Evolutionary conservation across 345 rosid genomes (phyloP), one percentile per base, ranked within the genome.

Genomic region (Raphanus raphanistrum): DNA sequence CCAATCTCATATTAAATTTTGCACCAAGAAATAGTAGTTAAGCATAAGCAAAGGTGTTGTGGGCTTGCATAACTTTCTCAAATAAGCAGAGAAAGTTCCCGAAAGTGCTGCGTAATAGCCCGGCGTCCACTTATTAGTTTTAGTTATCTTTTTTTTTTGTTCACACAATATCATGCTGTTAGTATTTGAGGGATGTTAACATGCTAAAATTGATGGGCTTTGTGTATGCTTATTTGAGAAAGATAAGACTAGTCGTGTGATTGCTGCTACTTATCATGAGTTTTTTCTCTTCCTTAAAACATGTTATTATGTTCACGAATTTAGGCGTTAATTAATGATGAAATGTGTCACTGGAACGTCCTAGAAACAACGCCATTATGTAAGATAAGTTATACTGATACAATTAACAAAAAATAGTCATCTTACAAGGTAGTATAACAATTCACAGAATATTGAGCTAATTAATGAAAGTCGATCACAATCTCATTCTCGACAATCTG

Each of bases 1-100:
- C 96, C 97, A 13, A 48, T 89, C 8, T 33, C 36, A 1, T 33
- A 33, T 6, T 33, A 5, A 5, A 33, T 33, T 33, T 33, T 33
- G 21, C 5, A 6, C 36, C 36, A 33, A 33, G 5, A 33, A 33
- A 6, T 33, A 33, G 36, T 33, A 5, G 36, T 33, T 33, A 4
- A 41, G 12, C 3, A 38, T 8, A 38, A 38, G 13, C 54, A n/a
- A 48, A 45, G 13, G 54, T 48, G 54, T 48, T 48, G 54, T 48
- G 16, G 17, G 54, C 54, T 13, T 13, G 17, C 17, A 48, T 48
- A 48, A 48, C 54, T 48, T 4, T 13, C 54, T 45, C 15, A 45
- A 45, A 45, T 45, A 45, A 45, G 13, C 54, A 12, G 54, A 45
- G 15, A 12, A 43, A 38, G 50, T 3, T 43, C 50, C 3, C 50